Evolutionary conservation across 2,329 filamentous ascomycete species (phyloP), one percentile per base, ranked within the genome.

Genomic region (Fusarium euwallaceae): DNA sequence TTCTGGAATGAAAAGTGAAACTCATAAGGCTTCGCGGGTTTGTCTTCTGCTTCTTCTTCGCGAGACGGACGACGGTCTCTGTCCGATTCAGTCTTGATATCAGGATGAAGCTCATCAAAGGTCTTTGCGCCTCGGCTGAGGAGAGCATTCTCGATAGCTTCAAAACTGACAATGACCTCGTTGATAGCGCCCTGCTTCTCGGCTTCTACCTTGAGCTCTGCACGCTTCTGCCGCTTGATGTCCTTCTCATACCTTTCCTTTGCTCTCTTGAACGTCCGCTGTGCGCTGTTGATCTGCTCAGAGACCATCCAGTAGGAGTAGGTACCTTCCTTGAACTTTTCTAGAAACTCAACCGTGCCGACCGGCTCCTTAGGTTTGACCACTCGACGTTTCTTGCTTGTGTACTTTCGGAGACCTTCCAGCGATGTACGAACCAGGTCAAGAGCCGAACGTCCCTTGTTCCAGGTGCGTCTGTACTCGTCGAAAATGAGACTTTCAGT

Each of bases 61-160:
- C 58, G 64, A 16, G 29, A 51, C 11, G 27, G 27, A 20, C 37
- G 55, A 11, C n/a, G 29, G 27, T 66, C 61, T 55, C 27, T 51
- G 14, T 71, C 67, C 27, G 66, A 65, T 8, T 73, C 58, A 2
- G 78, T 76, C 29, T 83, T 79, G 66, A 87, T 81, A 2, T 90
- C 83, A 0, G 92, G 92, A 80, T 93, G 82, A 8, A 94, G 82
- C 56, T 95, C 89, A 14, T 82, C 78, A 78, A 94, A 95, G 0
- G 88, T 88, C 81, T 94, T 95, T 3, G 88, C 94, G 1, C 89
- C 91, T 67, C 87, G 89, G 5, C 88, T 85, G 0, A 79, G 72
- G 16, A 92, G 82, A 16, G 89, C 78, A 9, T 86, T 82, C 11
- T 85, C 72, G 20, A 78, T 61, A 34, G 64, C 29, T 43, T 72